Conservation (phyloP, 495 filamentous ascomycete species). For the Oleoguttula mirabilis region DNA sequence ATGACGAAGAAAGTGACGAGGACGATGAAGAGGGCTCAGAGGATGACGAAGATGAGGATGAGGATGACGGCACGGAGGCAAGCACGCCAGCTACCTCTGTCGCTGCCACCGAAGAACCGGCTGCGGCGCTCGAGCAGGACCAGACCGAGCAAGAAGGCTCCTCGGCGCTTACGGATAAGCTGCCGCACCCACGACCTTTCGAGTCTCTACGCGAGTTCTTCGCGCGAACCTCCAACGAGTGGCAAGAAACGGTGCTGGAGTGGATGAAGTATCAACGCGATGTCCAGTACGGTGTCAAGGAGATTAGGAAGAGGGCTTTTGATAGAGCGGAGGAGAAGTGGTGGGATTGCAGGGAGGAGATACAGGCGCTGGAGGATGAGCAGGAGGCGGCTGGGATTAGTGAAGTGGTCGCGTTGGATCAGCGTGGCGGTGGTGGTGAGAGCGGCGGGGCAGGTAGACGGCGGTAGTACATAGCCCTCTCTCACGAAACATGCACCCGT, state of each 20-base stretch:
- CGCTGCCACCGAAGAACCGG: conserved; percentile 1
- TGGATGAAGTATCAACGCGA: conserved; percentile 46
- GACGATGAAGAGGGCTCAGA: conserved; percentile 59
- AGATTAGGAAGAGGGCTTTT: conserved; percentile 81
- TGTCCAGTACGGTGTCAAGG: conserved; percentile 63
- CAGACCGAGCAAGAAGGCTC: conserved; percentile 27
- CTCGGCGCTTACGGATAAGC: conserved; percentile 41
- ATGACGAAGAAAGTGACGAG: conserved; percentile 30
- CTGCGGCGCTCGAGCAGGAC: conserved; percentile 9
- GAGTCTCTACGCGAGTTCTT: conserved; percentile 90
- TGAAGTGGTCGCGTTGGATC: conserved; percentile 54
- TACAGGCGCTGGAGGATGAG: conserved; percentile 84
- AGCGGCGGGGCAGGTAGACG: conserved; percentile 6
- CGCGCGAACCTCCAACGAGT: conserved; percentile 70
- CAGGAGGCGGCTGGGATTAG: conserved; percentile 92
- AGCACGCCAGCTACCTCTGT: conserved; percentile 26
- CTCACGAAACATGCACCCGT: too few species aligned
- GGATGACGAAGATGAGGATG: conserved; percentile 57
- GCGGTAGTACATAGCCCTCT: too few species aligned
- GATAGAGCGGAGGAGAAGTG: conserved; percentile 85
- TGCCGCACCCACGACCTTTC: conserved; percentile 69
- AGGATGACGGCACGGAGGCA: conserved; percentile 35
- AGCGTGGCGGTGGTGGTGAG: conserved; percentile 14
- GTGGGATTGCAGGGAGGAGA: conserved; percentile 97
- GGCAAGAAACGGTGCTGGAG: conserved; percentile 75